A percentile compares a stretch with the other conserved stretches of the same genome.
phyloP scores from a whole-genome alignment of 805 yeast species.

The Barnettozyma vustinii region DNA sequence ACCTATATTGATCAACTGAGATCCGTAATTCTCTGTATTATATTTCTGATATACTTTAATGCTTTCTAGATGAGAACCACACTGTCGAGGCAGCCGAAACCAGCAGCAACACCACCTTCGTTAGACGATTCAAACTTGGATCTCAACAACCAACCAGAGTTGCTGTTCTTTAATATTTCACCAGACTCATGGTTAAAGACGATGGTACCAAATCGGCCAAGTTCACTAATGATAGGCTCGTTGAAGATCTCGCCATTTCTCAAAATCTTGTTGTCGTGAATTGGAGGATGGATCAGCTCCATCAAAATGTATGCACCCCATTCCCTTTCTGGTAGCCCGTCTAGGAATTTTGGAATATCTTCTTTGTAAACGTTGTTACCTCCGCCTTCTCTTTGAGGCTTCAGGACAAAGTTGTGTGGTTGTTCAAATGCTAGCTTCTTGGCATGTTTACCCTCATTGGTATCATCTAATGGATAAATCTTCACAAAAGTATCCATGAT shows the following conservation, averaged over 20 bases:
- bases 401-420: slow-evolving; percentile 75
- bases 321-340: slow-evolving; percentile 51
- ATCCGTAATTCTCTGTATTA: too few relatives aligned
- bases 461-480: slow-evolving; percentile 80
- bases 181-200: slow-evolving; percentile 65
- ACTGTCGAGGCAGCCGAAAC: slow-evolving; percentile 94
- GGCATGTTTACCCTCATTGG: slow-evolving; percentile 57
- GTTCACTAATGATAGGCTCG: slow-evolving; percentile 83
- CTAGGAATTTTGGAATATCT: slow-evolving; percentile 73
- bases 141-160: slow-evolving; percentile 82
- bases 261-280: slow-evolving; percentile 60
- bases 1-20: background rate
- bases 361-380: slow-evolving; percentile 90
- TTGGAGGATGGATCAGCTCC: slow-evolving; percentile 86
- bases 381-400: slow-evolving; percentile 99
- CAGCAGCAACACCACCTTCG: slow-evolving; percentile 99
- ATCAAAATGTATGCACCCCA: slow-evolving; percentile 92
- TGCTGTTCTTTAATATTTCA: slow-evolving; percentile 52
- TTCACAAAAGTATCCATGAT: slow-evolving; percentile 66
- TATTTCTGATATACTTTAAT: too few relatives aligned
- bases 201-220: slow-evolving; percentile 85
- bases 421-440: slow-evolving; percentile 57
- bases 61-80: slow-evolving; percentile 39
- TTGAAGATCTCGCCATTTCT: slow-evolving; percentile 54
- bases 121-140: slow-evolving; percentile 82